Base-by-base conservation (phyloP, 768 basidiomycete species). In the Pleurotus pulmonarius region DNA sequence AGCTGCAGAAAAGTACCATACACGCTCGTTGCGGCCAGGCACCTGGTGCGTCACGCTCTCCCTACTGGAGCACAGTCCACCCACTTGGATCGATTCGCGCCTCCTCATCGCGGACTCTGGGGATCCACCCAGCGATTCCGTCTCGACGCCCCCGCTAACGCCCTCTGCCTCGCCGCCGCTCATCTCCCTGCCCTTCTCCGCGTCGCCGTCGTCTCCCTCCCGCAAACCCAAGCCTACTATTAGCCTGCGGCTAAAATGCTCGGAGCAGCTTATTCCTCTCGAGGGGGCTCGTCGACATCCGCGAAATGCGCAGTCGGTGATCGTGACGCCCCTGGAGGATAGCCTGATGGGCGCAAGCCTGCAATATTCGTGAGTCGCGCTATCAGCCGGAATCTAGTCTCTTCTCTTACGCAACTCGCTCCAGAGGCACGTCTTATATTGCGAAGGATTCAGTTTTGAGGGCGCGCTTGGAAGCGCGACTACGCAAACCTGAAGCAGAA, bases 31-130 rank as follows among this genome's bases (percentile, higher is more conserved):
- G 3, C 65, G 63, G n/a, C 61, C 64, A 34, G 77, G 77, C 5
- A 69, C 75, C 15, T 79, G 78, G 83, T 73, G 77, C 39, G 70
- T 86, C 29, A 68, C 73, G 1, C 77, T 87, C 1, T 73, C 74
- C 1, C 65, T 87, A 4, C 69, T 81, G 5, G 81, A 83, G 52
- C 71, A 80, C 49, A 85, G 85, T 56, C 77, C 83, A 0, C 80
- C 86, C 2, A 83, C 85, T 4, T 81, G 73, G 60, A 60, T 88
- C 38, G 78, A 86, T 61, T 79, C 82, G 0, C 74, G 73, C 3
- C 69, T 87, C 7, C 54, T 83, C 37, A 71, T 85, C 39, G 64
- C 69, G 0, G 68, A 75, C 20, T 73, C 69, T 18, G 63, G 59
- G 4, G 58, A 59, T 9, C 54, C 52, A 29, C 49, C 55, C n/a